These are phyloP conservation scores for Lactarius evosmus DNA, from an alignment of 768 basidiomycete genomes.

Conservation along the genomic window DNA sequence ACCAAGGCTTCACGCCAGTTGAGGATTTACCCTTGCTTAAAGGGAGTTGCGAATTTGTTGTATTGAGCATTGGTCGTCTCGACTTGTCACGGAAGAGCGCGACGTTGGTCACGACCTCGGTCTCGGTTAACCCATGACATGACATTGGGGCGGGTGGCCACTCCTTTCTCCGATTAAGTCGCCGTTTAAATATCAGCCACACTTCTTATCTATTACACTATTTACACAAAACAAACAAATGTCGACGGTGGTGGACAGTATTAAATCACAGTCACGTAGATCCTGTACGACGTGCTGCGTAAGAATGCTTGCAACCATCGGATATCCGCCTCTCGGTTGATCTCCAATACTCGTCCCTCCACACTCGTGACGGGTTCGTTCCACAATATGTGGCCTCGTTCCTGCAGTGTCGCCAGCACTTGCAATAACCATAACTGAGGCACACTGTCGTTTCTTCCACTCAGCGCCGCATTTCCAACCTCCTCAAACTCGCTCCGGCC, in stretches of 20 bases:
- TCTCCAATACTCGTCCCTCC: slow-evolving; percentile 23
- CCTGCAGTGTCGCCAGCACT: slow-evolving; percentile 23
- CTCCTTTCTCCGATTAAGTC: slow-evolving; percentile 11
- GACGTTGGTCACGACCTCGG: slow-evolving; percentile 26
- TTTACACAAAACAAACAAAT: too few relatives aligned
- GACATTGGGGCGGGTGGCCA: neutral
- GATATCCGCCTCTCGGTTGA: slow-evolving; percentile 27
- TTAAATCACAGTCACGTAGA: slow-evolving; percentile 19
- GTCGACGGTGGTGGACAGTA: too few relatives aligned
- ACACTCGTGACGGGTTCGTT: slow-evolving; percentile 9
- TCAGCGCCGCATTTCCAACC: slow-evolving; percentile 21
- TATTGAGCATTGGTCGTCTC: slow-evolving; percentile 34
- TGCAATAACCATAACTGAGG: slow-evolving; percentile 23
- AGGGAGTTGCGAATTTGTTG: slow-evolving; percentile 14
- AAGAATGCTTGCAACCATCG: slow-evolving; percentile 26
- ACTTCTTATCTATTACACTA: slow-evolving; percentile 1
- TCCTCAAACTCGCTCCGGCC: slow-evolving; percentile 21
- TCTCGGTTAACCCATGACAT: slow-evolving; percentile 26
- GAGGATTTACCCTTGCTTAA: slow-evolving; percentile 53
- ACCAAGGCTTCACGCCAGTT: slow-evolving; percentile 54
- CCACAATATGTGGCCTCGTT: slow-evolving; percentile 20
- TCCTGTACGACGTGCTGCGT: slow-evolving; percentile 15
- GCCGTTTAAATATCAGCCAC: slow-evolving; percentile 27
- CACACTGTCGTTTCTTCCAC: slow-evolving; percentile 11
- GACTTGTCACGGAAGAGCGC: slow-evolving; percentile 32